Evolutionary conservation across 768 basidiomycete species (phyloP).

Genomic region (Glaciozyma antarctica): DNA sequence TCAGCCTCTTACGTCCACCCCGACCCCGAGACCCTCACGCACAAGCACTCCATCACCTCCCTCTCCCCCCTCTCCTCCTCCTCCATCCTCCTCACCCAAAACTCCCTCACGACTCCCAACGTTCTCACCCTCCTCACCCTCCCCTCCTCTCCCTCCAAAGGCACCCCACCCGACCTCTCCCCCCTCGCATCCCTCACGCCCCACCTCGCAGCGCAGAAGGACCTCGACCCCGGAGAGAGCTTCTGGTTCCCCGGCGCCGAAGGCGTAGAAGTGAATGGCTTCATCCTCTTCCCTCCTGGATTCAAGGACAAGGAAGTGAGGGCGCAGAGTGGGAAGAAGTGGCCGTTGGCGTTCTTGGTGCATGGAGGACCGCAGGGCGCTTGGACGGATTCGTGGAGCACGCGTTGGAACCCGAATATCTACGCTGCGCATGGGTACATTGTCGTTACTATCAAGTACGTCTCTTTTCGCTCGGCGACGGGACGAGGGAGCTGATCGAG

Average conservation of each 20-base stretch:
- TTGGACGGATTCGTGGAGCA: slow-evolving; percentile 88
- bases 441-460: slow-evolving; percentile 61
- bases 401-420: slow-evolving; percentile 68
- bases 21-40: slow-evolving; percentile 53
- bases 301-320: slow-evolving; percentile 46
- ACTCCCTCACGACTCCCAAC: slow-evolving; percentile 68
- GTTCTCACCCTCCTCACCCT: slow-evolving; percentile 59
- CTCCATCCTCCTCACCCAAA: slow-evolving; percentile 61
- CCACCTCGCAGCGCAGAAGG: slow-evolving; percentile 50
- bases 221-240: slow-evolving; percentile 58
- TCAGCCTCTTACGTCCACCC: not conserved
- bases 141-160: slow-evolving; percentile 22
- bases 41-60: slow-evolving; percentile 51
- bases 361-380: slow-evolving; percentile 48
- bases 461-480: not conserved
- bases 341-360: slow-evolving; percentile 59
- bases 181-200: slow-evolving; percentile 57
- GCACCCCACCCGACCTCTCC: slow-evolving; percentile 37
- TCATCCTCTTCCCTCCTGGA: slow-evolving; percentile 68
- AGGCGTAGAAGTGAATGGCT: slow-evolving; percentile 69
- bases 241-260: slow-evolving; percentile 85
- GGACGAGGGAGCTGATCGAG: not conserved
- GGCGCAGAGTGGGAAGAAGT: slow-evolving; percentile 44
- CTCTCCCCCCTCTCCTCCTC: slow-evolving; percentile 53
- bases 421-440: slow-evolving; percentile 86